Conservation (phyloP, 2,329 filamentous ascomycete genomes). For the Dothiorella sarmentorum region DNA sequence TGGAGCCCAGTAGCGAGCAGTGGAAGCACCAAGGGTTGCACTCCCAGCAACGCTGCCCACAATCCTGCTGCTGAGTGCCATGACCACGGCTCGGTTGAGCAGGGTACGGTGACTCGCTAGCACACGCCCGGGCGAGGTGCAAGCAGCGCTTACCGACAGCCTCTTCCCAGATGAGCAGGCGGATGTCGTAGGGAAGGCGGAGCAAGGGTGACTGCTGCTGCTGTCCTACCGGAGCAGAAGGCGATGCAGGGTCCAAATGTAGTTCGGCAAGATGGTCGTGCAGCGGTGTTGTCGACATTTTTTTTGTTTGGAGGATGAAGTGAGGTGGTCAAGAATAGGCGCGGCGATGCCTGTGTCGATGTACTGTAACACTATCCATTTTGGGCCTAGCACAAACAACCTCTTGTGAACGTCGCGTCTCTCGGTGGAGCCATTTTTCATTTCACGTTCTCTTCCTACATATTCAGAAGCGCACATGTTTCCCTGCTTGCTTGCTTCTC, state of each 20-base stretch:
- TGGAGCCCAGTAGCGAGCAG: conserved; percentile 1
- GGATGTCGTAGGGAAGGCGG: conserved; percentile 5
- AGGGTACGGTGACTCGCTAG: neutral
- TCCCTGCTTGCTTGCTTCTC: no score
- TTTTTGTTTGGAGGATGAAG: neutral
- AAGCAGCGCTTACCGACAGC: conserved; percentile 3
- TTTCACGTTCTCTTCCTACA: conserved; percentile 16
- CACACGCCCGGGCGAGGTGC: conserved; percentile 2
- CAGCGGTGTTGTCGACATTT: conserved; percentile 7
- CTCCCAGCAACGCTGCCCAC: conserved; percentile 1
- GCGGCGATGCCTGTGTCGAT: conserved; percentile 6
- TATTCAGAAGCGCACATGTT: neutral
- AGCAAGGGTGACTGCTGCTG: conserved; percentile 7
- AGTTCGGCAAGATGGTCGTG: conserved; percentile 7
- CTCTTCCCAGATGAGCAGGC: conserved; percentile 13
- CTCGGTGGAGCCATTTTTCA: conserved; percentile 13
- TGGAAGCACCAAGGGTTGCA: neutral
- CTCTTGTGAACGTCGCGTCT: conserved; percentile 10
- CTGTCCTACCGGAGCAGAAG: neutral
- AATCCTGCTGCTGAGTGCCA: neutral
- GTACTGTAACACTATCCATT: neutral
- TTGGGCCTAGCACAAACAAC: conserved; percentile 5
- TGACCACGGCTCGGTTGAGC: no score
- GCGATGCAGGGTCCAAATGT: neutral
- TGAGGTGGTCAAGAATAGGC: conserved; percentile 5